Evolutionary conservation across 225 moss, liverwort and hornwort genomes (phyloP).

Genomic region (Climacium dendroides): DNA sequence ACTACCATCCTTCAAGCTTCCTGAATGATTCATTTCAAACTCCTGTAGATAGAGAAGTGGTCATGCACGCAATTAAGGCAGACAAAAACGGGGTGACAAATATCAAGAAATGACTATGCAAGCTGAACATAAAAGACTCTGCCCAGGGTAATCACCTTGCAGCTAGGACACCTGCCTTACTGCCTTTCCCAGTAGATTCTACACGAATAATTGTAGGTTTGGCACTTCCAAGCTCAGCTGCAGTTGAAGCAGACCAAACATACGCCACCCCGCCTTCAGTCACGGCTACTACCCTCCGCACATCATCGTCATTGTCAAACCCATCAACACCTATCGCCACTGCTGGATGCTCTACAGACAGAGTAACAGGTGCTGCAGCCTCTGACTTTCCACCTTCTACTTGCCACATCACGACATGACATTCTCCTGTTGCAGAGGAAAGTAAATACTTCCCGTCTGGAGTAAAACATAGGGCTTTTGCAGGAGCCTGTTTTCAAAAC

Average conservation of each 20-base stretch:
- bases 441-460: slow-evolving; percentile 62
- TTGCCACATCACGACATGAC: slow-evolving; percentile 72
- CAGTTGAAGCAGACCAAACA: slow-evolving; percentile 56
- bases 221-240: slow-evolving; percentile 45
- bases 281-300: slow-evolving; percentile 51
- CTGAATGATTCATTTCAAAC: background rate
- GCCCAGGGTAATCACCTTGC: slow-evolving; percentile 16
- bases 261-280: slow-evolving; percentile 67
- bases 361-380: slow-evolving; percentile 28
- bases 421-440: slow-evolving; percentile 70
- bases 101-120: background rate
- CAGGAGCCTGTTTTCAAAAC: slow-evolving; percentile 42
- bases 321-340: slow-evolving; percentile 50
- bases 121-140: background rate
- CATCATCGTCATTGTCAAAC: slow-evolving; percentile 23
- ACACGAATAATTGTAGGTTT: slow-evolving; percentile 45
- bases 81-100: background rate
- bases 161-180: slow-evolving; percentile 40
- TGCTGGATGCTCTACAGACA: slow-evolving; percentile 73
- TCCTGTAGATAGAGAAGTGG: background rate
- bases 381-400: slow-evolving; percentile 37
- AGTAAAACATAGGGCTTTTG: slow-evolving; percentile 58
- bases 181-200: slow-evolving; percentile 12
- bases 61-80: background rate
- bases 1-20: background rate